Evolutionary conservation across 352 stramenopile genomes (phyloP).

Genomic region (Globisporangium parvum): DNA sequence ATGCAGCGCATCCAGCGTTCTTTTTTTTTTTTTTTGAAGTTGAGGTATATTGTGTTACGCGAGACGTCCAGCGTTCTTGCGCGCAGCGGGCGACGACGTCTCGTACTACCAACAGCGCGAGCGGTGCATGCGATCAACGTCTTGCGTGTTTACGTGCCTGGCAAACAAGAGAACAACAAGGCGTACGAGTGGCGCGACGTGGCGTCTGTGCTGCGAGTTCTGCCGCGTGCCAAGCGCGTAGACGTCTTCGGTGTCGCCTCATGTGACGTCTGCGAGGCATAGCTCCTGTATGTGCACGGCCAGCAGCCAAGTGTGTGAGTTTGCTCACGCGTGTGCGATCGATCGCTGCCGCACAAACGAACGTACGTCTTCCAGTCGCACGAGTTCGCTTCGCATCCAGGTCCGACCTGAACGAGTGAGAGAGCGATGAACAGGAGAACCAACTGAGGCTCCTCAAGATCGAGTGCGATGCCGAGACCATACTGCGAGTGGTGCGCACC

Average conservation of each 20-base stretch:
- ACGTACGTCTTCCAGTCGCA: constrained; percentile 71
- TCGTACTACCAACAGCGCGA: constrained; percentile 22
- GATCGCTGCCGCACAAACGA: neutral
- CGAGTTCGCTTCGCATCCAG: constrained; percentile 30
- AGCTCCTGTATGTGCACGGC: constrained; percentile 29
- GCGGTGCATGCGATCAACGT: neutral
- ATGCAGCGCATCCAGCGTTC: neutral
- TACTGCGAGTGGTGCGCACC: constrained; percentile 12
- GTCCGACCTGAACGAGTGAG: constrained; percentile 32
- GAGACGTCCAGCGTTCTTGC: constrained; percentile 2
- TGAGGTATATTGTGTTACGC: no score
- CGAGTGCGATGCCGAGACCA: neutral
- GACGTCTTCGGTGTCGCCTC: constrained; percentile 22
- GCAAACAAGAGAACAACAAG: neutral
- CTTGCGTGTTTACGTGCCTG: neutral
- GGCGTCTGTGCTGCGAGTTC: constrained; percentile 59
- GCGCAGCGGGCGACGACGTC: constrained; percentile 10
- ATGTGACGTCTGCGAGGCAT: constrained; percentile 51
- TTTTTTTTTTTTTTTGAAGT: no score
- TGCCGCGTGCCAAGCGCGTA: constrained; percentile 23
- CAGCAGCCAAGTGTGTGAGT: neutral
- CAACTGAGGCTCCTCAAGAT: neutral
- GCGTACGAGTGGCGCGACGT: constrained; percentile 52
- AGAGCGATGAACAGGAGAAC: neutral
- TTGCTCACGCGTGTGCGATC: neutral